phyloP scores from a whole-genome alignment of 176 grass and related monocot genomes.

The Coix lacrymajobi region DNA sequence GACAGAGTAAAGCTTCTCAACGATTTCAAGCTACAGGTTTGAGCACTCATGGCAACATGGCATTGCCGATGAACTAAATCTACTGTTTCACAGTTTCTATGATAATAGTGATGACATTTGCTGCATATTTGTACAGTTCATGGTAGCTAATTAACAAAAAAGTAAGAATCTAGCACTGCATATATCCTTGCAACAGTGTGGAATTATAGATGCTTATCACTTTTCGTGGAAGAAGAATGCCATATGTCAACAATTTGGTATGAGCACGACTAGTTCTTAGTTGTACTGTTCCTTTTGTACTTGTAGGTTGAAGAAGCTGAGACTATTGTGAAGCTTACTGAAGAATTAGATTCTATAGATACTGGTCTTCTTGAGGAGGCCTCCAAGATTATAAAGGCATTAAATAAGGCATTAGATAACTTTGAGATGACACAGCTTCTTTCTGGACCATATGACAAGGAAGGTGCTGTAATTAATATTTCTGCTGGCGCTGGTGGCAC shows the following conservation, averaged over 20 bases:
- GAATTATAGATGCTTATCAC: background rate
- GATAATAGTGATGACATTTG: background rate
- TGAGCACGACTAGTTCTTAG: background rate
- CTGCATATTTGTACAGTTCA: background rate
- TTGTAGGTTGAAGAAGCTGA: constrained; percentile 90
- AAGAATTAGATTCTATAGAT: constrained; percentile 83
- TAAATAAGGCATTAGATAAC: constrained; percentile 75
- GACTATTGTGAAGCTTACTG: constrained; percentile 82
- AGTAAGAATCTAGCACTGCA: background rate
- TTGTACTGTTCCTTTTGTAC: background rate
- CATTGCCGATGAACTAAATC: constrained; percentile 1
- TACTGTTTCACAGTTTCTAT: background rate
- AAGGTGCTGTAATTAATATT: constrained; percentile 90
- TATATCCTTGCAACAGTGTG: background rate
- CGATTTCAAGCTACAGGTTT: constrained; percentile 75
- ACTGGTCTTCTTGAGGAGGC: constrained; percentile 81
- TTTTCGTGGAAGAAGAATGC: background rate
- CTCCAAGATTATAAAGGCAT: constrained; percentile 66
- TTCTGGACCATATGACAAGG: constrained; percentile 97
- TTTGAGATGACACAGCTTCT: constrained; percentile 94
- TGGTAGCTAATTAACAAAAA: background rate
- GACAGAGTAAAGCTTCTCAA: constrained; percentile 81
- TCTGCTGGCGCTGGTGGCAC: constrained; percentile 94
- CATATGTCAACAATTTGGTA: background rate
- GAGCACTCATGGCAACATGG: background rate